phyloP scores from a whole-genome alignment of 352 stramenopile species.

The Phytophthora brassicae region DNA sequence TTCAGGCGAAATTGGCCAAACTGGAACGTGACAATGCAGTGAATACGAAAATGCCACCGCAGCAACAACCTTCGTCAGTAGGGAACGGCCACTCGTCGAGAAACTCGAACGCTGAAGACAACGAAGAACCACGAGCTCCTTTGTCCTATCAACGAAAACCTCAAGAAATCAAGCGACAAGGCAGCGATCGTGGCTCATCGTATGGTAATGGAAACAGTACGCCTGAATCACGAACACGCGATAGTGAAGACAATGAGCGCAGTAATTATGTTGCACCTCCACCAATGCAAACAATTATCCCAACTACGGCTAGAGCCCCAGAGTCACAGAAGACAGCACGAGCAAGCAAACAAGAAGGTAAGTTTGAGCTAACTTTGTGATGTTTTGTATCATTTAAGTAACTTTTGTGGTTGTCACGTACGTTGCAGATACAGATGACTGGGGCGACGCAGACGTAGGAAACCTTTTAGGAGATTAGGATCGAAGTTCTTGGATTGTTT shows the following conservation, averaged over 20 bases:
- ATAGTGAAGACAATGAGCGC: constrained; percentile 30
- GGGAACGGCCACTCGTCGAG: constrained; percentile 29
- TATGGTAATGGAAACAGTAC: constrained; percentile 30
- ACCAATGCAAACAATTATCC: constrained; percentile 38
- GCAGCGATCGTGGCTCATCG: constrained; percentile 16
- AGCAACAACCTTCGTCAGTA: constrained; percentile 25
- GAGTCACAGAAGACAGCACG: constrained; percentile 36
- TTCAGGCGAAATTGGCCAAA: constrained; percentile 92
- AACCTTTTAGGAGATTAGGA: constrained; percentile 70
- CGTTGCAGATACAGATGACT: constrained; percentile 69
- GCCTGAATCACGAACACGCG: constrained; percentile 22
- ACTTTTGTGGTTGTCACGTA: constrained; percentile 3
- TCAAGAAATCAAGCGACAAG: constrained; percentile 34
- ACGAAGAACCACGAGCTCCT: constrained; percentile 17
- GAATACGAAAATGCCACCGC: constrained; percentile 39
- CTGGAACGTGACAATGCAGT: constrained; percentile 75
- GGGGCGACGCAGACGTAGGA: constrained; percentile 76
- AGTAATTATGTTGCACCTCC: constrained; percentile 48
- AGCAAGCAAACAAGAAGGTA: constrained; percentile 62
- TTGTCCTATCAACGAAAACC: constrained; percentile 25
- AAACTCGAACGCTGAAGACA: constrained; percentile 20
- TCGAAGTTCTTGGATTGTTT: constrained; percentile 18
- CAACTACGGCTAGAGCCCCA: constrained; percentile 26
- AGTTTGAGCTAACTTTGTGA: constrained; percentile 3
- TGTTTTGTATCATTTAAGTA: constrained; percentile 4